Percentiles rank a stretch among this genome's conserved stretches.
Evolutionary conservation across 2,329 filamentous ascomycete species (phyloP).

Genomic region (Periglandula ipomoeae): DNA sequence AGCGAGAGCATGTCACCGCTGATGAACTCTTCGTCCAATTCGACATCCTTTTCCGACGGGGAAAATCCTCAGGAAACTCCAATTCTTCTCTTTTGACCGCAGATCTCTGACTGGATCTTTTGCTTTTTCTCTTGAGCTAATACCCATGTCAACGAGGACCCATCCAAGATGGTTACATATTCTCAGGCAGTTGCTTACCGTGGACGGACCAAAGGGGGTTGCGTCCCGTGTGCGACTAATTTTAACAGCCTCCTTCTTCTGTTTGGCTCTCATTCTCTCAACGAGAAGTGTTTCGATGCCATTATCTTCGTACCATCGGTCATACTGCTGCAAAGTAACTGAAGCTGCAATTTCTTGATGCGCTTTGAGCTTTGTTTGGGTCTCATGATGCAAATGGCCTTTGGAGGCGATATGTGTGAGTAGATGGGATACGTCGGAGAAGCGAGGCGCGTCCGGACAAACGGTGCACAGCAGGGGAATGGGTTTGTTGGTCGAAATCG

Average conservation of each 20-base stretch:
- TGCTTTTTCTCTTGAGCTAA: constrained; percentile 22
- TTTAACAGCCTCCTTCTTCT: constrained; percentile 53
- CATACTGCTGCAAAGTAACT: constrained; percentile 55
- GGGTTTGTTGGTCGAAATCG: constrained; percentile 18
- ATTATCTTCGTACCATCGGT: constrained; percentile 68
- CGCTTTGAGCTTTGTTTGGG: constrained; percentile 68
- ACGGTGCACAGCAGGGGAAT: constrained; percentile 74
- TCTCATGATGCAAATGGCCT: constrained; percentile 77
- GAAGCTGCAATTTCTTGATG: constrained; percentile 58
- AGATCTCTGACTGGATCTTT: constrained; percentile 14
- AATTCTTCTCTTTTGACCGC: constrained; percentile 21
- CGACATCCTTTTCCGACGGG: constrained; percentile 19
- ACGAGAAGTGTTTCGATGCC: constrained; percentile 65
- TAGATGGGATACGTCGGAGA: constrained; percentile 86
- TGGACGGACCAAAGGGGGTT: constrained; percentile 12
- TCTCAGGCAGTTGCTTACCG: constrained; percentile 12
- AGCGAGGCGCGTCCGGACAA: constrained; percentile 69
- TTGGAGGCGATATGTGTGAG: constrained; percentile 91
- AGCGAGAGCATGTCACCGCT: constrained; percentile 32
- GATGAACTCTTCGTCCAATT: constrained; percentile 18
- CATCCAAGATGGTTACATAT: background rate
- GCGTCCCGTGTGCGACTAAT: constrained; percentile 32
- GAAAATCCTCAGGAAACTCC: constrained; percentile 16
- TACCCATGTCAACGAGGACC: background rate
- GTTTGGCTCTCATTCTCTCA: constrained; percentile 68